Evolutionary conservation across 1,284 basidiomycete genomes (phyloP).

Genomic region (Fomes fomentarius): DNA sequence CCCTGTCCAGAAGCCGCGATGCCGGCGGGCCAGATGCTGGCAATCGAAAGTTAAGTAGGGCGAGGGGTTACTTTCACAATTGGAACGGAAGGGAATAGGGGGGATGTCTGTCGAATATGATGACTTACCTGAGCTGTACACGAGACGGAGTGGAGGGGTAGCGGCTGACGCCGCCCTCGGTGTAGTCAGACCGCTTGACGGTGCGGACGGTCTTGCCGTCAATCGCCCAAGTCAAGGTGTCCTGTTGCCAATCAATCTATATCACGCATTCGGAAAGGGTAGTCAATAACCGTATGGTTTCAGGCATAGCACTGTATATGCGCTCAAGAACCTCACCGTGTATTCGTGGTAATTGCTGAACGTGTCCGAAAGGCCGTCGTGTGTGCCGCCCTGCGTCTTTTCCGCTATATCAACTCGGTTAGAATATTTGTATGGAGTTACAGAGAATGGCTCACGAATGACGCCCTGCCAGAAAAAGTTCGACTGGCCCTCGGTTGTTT

Average conservation of each 20-base stretch:
- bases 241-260: conserved; percentile 81
- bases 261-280: no score
- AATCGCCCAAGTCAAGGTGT: conserved; percentile 66
- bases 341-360: conserved; percentile 77
- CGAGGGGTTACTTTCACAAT: conserved; percentile 1
- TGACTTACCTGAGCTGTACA: conserved; percentile 69
- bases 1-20: conserved; percentile 61
- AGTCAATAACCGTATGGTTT: no score
- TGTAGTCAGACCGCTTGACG: conserved; percentile 60
- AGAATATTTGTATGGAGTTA: background rate
- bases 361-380: conserved; percentile 59
- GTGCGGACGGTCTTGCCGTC: conserved; percentile 75
- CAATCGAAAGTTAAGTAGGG: no score
- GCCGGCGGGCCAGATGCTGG: conserved; percentile 81
- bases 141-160: conserved; percentile 81
- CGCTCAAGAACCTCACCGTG: conserved; percentile 45
- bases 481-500: conserved; percentile 68
- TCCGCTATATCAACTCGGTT: conserved; percentile 30
- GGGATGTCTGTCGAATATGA: background rate
- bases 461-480: conserved; percentile 82
- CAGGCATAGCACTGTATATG: background rate
- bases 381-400: conserved; percentile 48
- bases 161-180: conserved; percentile 51
- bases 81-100: background rate
- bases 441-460: conserved; percentile 56